These are phyloP conservation scores for Metschnikowia arizonensis DNA, from an alignment of 805 yeast species.

Conservation along the genomic window DNA sequence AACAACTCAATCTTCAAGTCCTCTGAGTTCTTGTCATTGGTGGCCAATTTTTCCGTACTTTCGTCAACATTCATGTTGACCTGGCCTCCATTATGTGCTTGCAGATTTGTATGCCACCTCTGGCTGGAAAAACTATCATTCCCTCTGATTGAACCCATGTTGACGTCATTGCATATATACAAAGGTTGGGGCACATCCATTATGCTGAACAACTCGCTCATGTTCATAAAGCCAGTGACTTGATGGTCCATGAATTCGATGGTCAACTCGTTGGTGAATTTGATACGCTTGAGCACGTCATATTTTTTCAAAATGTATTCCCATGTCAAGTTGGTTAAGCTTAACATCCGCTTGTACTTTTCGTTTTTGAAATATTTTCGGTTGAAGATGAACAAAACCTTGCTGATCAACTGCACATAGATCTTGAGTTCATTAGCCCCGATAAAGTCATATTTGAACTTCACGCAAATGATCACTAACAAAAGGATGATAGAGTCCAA, in stretches of 20 bases:
- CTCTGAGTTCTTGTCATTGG: constrained; percentile 8
- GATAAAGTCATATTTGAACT: constrained; percentile 43
- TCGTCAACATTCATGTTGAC: not conserved
- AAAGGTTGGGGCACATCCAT: constrained; percentile 45
- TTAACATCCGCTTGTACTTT: constrained; percentile 42
- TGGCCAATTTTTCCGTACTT: not conserved
- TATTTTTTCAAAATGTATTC: constrained; percentile 38
- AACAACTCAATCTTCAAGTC: constrained; percentile 25
- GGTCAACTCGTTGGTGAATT: constrained; percentile 18
- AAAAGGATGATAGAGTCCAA: constrained; percentile 53
- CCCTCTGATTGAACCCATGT: constrained; percentile 10
- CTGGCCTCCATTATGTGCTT: not conserved
- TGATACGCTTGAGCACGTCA: constrained; percentile 28
- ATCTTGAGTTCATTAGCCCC: constrained; percentile 33
- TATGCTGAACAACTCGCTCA: constrained; percentile 38
- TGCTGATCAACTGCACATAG: constrained; percentile 39
- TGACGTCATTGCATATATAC: constrained; percentile 11
- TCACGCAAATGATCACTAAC: constrained; percentile 50
- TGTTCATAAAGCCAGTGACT: constrained; percentile 35
- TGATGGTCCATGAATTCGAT: constrained; percentile 40
- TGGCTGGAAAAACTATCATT: constrained; percentile 5
- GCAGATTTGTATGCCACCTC: not conserved
- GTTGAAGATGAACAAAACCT: constrained; percentile 40
- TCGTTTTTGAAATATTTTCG: constrained; percentile 45
- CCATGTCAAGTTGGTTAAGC: constrained; percentile 42